These are phyloP conservation scores for Acanthamoeba lugdunensis DNA, from an alignment of 208 protist species.

Conservation along the genomic window DNA sequence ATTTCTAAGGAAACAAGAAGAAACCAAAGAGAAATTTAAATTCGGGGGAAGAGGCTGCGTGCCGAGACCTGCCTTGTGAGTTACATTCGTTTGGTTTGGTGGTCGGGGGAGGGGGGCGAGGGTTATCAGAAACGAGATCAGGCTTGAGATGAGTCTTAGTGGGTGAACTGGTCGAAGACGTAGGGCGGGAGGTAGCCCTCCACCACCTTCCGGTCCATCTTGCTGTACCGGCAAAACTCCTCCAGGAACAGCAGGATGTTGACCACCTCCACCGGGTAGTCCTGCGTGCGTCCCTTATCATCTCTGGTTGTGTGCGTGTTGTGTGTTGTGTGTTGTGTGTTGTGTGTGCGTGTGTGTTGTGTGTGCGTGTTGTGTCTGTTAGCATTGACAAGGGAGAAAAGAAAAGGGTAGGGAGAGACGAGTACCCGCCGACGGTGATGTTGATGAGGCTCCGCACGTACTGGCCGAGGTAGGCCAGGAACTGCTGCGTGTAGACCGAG, in stretches of 20 bases:
- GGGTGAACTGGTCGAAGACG: conserved; percentile 78
- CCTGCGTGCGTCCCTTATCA: conserved; percentile 15
- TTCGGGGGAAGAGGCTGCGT: too few relatives aligned
- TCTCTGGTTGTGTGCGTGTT: neutral
- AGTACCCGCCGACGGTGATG: conserved; percentile 47
- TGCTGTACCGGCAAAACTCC: conserved; percentile 81
- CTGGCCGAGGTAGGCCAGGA: conserved; percentile 91
- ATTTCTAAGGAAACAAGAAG: too few relatives aligned
- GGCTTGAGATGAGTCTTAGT: neutral
- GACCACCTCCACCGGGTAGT: conserved; percentile 80
- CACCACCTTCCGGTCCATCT: conserved; percentile 74
- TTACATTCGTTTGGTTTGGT: too few relatives aligned
- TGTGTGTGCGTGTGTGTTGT: too few relatives aligned
- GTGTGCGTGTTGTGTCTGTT: too few relatives aligned
- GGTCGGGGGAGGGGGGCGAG: too few relatives aligned
- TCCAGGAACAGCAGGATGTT: conserved; percentile 84
- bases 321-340: too few relatives aligned
- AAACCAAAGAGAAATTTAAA: too few relatives aligned
- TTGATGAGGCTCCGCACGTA: conserved; percentile 87
- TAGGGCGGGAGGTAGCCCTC: conserved; percentile 80
- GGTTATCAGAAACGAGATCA: too few relatives aligned
- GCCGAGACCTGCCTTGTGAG: too few relatives aligned
- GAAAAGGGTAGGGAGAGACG: neutral
- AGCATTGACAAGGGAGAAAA: too few relatives aligned
- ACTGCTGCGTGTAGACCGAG: conserved; percentile 87